phyloP scores from a whole-genome alignment of 179 eudicot species.

The Silene noctiflora region DNA sequence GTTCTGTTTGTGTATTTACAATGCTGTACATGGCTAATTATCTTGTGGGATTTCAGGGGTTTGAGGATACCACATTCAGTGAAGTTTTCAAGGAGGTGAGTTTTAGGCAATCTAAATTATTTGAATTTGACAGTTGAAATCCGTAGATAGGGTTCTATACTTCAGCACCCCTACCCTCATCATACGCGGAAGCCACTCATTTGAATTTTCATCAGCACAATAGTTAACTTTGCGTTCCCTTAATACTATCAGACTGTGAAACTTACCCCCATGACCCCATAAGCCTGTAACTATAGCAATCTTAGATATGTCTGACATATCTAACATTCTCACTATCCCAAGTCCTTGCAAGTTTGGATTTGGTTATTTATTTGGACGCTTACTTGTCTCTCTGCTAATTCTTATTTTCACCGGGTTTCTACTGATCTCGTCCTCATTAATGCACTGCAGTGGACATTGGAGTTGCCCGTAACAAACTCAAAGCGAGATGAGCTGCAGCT shows the following conservation, averaged over 20 bases:
- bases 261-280: no score
- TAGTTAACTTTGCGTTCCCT: no score
- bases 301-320: no score
- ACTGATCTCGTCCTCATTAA: neutral
- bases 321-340: no score
- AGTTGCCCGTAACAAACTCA: constrained; percentile 52
- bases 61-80: constrained; percentile 60
- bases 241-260: no score
- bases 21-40: constrained; percentile 19
- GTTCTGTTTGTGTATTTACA: constrained; percentile 2
- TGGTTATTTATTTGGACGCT: neutral
- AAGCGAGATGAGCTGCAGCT: constrained; percentile 53
- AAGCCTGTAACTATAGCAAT: no score
- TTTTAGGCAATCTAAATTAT: neutral
- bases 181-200: no score
- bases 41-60: constrained; percentile 52
- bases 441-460: constrained; percentile 62
- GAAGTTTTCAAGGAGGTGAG: constrained; percentile 83
- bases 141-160: neutral
- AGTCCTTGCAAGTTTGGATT: no score
- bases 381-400: neutral
- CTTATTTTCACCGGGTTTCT: neutral
- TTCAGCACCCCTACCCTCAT: no score
- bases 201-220: no score
- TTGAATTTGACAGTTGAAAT: neutral